Percentiles rank a stretch among this genome's conserved stretches.
phyloP scores from a whole-genome alignment of 1,284 basidiomycete genomes.

The Agaricales sp. region DNA sequence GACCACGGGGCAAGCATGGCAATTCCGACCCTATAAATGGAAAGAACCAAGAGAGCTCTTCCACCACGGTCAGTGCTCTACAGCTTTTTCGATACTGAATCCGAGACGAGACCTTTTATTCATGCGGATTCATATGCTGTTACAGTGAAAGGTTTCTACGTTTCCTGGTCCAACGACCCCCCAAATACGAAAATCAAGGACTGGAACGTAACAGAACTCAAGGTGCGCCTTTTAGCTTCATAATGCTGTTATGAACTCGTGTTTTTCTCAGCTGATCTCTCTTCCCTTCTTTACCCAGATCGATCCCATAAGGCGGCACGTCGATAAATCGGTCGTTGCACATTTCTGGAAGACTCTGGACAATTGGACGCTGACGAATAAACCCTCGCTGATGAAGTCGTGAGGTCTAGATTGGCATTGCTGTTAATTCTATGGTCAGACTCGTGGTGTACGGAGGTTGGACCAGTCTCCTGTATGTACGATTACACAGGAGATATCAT shows the following conservation, averaged over 20 bases:
- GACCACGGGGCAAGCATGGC: slow-evolving; percentile 97
- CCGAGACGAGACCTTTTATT: slow-evolving; percentile 4
- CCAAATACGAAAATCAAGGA: slow-evolving; percentile 83
- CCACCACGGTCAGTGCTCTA: slow-evolving; percentile 68
- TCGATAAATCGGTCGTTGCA: slow-evolving; percentile 92
- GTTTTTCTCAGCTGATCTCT: slow-evolving; percentile 1
- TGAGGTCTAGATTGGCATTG: background rate
- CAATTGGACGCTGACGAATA: slow-evolving; percentile 72
- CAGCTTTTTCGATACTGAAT: slow-evolving; percentile 4
- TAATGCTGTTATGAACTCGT: slow-evolving; percentile 3
- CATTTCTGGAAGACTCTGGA: slow-evolving; percentile 93
- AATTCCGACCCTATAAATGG: slow-evolving; percentile 96
- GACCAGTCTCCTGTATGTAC: no score
- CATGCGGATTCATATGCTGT: slow-evolving; percentile 1
- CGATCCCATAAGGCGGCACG: slow-evolving; percentile 81
- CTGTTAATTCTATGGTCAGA: no score
- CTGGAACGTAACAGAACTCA: slow-evolving; percentile 94
- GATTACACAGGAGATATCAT: no score
- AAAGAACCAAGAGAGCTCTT: slow-evolving; percentile 85
- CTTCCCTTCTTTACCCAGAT: no score
- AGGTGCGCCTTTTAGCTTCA: slow-evolving; percentile 36
- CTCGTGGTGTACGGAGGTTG: no score
- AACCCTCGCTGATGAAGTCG: slow-evolving; percentile 55
- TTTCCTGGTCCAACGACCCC: slow-evolving; percentile 88
- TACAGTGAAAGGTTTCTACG: slow-evolving; percentile 86